A percentile compares a stretch with the other conserved stretches of the same genome.
Evolutionary conservation across 169 alveolate genomes (phyloP).

Genomic region (Plasmodium knowlesi): DNA sequence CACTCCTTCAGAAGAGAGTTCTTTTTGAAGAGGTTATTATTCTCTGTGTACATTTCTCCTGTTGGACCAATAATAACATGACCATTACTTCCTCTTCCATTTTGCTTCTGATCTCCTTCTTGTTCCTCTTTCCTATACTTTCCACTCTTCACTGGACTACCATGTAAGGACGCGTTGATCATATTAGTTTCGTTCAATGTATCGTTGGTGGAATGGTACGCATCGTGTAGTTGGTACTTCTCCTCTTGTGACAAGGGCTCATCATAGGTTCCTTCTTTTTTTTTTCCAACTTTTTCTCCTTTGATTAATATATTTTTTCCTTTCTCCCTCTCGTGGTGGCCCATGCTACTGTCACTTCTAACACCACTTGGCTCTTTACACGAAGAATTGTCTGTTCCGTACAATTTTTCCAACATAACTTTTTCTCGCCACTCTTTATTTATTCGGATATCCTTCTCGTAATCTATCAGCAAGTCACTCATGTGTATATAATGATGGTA

Average conservation of each 20-base stretch:
- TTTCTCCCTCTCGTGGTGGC: background rate
- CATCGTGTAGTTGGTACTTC: background rate
- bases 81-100: background rate
- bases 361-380: background rate
- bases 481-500: slow-evolving; percentile 79
- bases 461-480: background rate
- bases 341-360: background rate
- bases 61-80: background rate
- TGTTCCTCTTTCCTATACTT: no score
- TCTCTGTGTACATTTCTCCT: background rate
- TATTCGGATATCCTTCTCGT: background rate
- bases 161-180: background rate
- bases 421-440: background rate
- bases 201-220: background rate
- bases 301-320: background rate
- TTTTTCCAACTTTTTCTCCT: background rate
- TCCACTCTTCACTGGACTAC: background rate
- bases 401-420: background rate
- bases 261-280: background rate
- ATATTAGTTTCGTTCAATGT: background rate
- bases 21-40: background rate
- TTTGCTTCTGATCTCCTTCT: background rate
- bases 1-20: background rate
- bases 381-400: background rate
- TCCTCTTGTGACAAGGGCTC: background rate